Evolutionary conservation across 768 basidiomycete species (phyloP), one percentile per base, ranked within the genome.

Genomic region (Trametes cinnabarina): DNA sequence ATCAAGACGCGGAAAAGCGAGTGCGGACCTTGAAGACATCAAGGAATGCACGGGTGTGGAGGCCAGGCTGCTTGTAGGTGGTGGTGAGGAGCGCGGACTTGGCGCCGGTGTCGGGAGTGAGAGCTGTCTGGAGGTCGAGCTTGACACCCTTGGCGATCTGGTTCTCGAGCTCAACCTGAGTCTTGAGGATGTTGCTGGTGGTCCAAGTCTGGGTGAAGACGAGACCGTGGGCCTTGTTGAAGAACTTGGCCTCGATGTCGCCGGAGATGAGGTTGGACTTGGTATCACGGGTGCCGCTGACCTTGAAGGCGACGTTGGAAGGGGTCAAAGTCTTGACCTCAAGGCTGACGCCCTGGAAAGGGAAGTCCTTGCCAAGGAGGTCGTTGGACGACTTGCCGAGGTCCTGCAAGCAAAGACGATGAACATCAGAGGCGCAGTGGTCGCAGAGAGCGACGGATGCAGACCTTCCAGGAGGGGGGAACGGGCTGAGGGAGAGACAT

Each of bases 351-450:
- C 84, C 84, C 51, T 78, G 72, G 84, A 92, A 88, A 67, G 84
- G 87, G 81, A 86, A 98, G 81, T 99, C 97, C 81, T 88, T 94
- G 73, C 81, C 80, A 67, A 99, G 82, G 63, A 98, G 78, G 84
- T 98, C 96, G 69, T 87, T 92, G 76, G 94, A 92, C 65, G 94
- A 94, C 85, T 98, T 98, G 76, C 96, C 96, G 66, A 94, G 87
- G 75, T 94, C 92, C 92, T 94, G 65, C 26, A 63, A 49, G 54
- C 46, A 37, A 41, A 35, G 34, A 41, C 1, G 47, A 12, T 48
- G 56, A 34, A 50, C 51, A 28, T 55, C 15, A 55, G 49, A 11
- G 32, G 47, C n/a, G n/a, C 30, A 32, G 46, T 17, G 30, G 51
- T 14, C 43, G 43, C 28, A 51, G 26, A 14, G 39, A 44, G 60